Evolutionary conservation across 768 basidiomycete species (phyloP).

Genomic region (Cubamyces sp.): DNA sequence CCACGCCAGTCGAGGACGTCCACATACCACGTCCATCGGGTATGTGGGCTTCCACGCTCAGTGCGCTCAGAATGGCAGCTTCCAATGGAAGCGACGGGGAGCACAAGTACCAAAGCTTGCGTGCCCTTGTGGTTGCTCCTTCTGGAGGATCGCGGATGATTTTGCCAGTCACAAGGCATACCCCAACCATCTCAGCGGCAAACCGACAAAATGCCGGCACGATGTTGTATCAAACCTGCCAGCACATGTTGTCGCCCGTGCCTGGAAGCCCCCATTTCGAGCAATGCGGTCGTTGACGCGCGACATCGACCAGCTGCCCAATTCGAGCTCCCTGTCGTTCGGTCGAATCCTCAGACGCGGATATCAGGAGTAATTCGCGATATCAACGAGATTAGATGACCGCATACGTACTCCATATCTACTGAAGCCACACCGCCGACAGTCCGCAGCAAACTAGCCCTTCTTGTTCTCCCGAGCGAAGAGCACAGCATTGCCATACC

Average conservation of each 20-base stretch:
- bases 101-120: not conserved
- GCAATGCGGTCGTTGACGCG: too few relatives aligned
- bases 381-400: not conserved
- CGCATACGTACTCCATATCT: not conserved
- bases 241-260: not conserved
- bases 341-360: not conserved
- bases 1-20: conserved; percentile 7
- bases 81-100: too few relatives aligned
- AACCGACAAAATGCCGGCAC: conserved; percentile 8
- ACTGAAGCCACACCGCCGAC: not conserved
- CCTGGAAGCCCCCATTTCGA: too few relatives aligned
- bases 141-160: conserved; percentile 5
- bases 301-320: not conserved
- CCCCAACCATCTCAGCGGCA: not conserved
- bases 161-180: not conserved
- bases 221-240: not conserved
- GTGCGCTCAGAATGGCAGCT: not conserved
- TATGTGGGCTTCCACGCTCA: not conserved
- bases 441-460: not conserved
- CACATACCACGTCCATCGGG: conserved; percentile 1
- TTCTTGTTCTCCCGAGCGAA: not conserved
- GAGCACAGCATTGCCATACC: conserved; percentile 3
- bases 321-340: too few relatives aligned
- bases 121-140: not conserved
- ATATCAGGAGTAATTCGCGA: not conserved